Conservation (phyloP, 2,329 filamentous ascomycete species). For the Cephalotrichum gorgonifer region DNA sequence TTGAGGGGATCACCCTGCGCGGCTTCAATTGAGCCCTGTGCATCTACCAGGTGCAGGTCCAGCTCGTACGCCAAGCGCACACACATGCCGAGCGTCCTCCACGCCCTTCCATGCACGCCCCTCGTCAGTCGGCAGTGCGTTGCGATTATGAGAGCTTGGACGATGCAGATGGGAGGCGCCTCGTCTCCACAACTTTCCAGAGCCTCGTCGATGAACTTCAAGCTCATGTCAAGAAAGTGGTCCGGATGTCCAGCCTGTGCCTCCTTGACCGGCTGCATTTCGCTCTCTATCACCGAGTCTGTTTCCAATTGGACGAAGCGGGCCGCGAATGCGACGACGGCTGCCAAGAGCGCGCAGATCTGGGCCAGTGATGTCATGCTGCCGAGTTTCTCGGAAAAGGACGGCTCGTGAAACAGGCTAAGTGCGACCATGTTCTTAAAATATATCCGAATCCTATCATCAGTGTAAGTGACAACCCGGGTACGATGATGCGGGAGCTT, state of each 20-base stretch:
- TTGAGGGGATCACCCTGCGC: slow-evolving; percentile 7
- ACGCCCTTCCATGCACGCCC: slow-evolving; percentile 23
- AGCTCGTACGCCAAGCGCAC: slow-evolving; percentile 21
- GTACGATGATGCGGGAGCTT: not conserved
- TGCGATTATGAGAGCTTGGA: slow-evolving; percentile 23
- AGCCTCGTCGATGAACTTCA: slow-evolving; percentile 16
- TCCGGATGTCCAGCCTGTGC: not conserved
- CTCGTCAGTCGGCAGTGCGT: slow-evolving; percentile 22
- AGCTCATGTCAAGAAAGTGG: slow-evolving; percentile 14
- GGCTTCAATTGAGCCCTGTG: slow-evolving; percentile 3
- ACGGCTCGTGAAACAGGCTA: slow-evolving; percentile 18
- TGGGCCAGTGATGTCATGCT: slow-evolving; percentile 10
- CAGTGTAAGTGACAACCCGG: not conserved
- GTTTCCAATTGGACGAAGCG: slow-evolving; percentile 8
- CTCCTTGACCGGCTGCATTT: not conserved
- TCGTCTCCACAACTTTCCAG: slow-evolving; percentile 19
- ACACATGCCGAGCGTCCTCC: slow-evolving; percentile 20
- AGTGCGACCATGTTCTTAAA: slow-evolving; percentile 21
- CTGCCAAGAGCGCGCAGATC: slow-evolving; percentile 16
- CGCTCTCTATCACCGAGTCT: slow-evolving; percentile 3
- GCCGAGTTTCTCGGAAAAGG: slow-evolving; percentile 14
- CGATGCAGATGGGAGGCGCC: slow-evolving; percentile 19
- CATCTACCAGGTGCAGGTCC: slow-evolving; percentile 19
- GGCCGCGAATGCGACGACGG: slow-evolving; percentile 18
- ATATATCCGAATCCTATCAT: slow-evolving; percentile 11